Percentiles rank a stretch among this genome's conserved stretches.
Evolutionary conservation across 345 rosid genomes (phyloP).

Genomic region (Triadica sebifera): DNA sequence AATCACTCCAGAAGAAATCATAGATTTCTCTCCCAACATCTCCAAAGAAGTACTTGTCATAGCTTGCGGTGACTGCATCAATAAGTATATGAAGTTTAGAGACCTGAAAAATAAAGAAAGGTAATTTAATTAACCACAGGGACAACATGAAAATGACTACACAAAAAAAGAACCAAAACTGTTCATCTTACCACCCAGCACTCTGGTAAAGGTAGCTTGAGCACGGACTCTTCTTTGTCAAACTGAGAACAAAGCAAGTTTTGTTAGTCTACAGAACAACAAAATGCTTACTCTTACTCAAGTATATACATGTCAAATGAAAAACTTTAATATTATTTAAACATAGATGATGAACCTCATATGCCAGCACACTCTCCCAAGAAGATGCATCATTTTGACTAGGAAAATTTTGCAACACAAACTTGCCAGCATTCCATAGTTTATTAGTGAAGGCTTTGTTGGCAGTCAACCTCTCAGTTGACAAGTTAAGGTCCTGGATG

Average conservation of each 20-base stretch:
- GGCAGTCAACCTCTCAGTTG: slow-evolving; percentile 86
- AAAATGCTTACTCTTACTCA: not conserved
- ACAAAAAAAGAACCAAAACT: not conserved
- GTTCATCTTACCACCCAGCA: slow-evolving; percentile 81
- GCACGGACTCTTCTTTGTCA: slow-evolving; percentile 60
- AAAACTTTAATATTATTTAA: not conserved
- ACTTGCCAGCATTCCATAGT: slow-evolving; percentile 99
- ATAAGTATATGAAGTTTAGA: slow-evolving; percentile 88
- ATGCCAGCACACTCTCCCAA: slow-evolving; percentile 65
- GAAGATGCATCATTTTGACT: slow-evolving; percentile 57
- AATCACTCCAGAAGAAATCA: slow-evolving; percentile 97
- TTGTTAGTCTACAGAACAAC: slow-evolving; percentile 15
- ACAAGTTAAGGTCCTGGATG: slow-evolving; percentile 84
- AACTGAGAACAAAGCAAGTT: slow-evolving; percentile 45
- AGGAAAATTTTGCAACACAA: slow-evolving; percentile 82
- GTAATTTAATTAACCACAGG: too few species aligned
- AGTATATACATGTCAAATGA: not conserved
- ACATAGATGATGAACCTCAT: slow-evolving; percentile 43
- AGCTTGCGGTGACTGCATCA: slow-evolving; percentile 74
- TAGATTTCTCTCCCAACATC: slow-evolving; percentile 92
- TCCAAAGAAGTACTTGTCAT: slow-evolving; percentile 84
- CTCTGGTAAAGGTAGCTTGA: slow-evolving; percentile 70
- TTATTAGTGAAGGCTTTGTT: slow-evolving; percentile 97
- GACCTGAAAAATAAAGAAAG: slow-evolving; percentile 45
- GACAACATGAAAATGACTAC: not conserved